Evolutionary conservation across 2,329 filamentous ascomycete species (phyloP).

Genomic region (Rutstroemia sydowiana): DNA sequence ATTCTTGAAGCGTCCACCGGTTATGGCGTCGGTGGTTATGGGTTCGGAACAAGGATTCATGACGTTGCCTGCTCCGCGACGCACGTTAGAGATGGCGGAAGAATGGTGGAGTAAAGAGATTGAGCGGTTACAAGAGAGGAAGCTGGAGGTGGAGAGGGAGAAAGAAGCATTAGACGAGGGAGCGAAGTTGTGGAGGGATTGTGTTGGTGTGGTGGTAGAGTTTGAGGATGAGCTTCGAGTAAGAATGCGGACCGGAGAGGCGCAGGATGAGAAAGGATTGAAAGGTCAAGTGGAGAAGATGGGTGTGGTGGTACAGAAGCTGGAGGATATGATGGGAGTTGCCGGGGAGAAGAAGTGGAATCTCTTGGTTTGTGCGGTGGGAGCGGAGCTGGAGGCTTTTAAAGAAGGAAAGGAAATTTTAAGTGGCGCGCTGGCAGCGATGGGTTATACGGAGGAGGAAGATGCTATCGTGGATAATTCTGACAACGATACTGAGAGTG

Average conservation of each 20-base stretch:
- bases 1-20: conserved; percentile 51
- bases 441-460: not conserved
- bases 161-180: conserved; percentile 61
- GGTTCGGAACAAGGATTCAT: conserved; percentile 41
- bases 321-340: conserved; percentile 46
- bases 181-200: conserved; percentile 56
- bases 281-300: conserved; percentile 47
- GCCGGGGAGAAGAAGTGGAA: conserved; percentile 64
- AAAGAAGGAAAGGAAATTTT: conserved; percentile 52
- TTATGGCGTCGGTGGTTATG: conserved; percentile 18
- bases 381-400: conserved; percentile 65
- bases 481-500: not conserved
- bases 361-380: conserved; percentile 66
- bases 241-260: conserved; percentile 40
- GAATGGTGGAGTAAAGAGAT: conserved; percentile 65
- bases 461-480: conserved; percentile 1
- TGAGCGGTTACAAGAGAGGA: conserved; percentile 45
- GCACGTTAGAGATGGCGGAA: conserved; percentile 63
- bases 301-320: conserved; percentile 44
- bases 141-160: conserved; percentile 52
- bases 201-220: conserved; percentile 48
- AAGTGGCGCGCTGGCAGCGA: conserved; percentile 28
- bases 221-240: conserved; percentile 59
- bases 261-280: conserved; percentile 35
- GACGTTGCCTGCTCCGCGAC: conserved; percentile 52